Base-by-base conservation (phyloP, 805 yeast genomes). In the Yarrowia sp. region DNA sequence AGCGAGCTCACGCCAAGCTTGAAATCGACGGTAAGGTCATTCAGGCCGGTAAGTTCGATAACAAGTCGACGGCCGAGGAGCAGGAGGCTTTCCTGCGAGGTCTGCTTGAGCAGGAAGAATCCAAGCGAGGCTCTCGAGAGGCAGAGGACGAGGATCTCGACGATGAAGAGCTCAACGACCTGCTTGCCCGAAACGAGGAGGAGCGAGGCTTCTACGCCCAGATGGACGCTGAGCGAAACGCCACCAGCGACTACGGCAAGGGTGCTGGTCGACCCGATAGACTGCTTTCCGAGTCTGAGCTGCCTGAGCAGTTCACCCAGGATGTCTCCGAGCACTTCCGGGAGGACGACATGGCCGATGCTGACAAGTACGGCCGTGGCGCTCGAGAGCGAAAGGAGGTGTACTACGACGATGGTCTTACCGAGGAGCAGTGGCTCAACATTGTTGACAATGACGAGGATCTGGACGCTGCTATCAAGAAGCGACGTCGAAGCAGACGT, bases 11-110 rank as follows among this genome's bases (percentile, higher is more conserved):
- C 71, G 91, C 91, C 63, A 94, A 94, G 77, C 84, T 94, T 68
- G 98, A 94, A 74, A 93, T 94, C 74, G 99, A 94, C 77, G 98
- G 98, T 44, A 95, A 95, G 77, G 98, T 94, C 70, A 94, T 94
- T 75, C 99, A 94, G 78, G 99, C 99, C 3, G 99, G 99, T 82
- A 94, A 95, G 75, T 94, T 94, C 74, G 99, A 94, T 80, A 94
- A 94, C 77, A 94, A 94, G 77, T 91, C 97, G 1, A 95, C 98
- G 0, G 82, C 97, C 1, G 99, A 94, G 77, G 99, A 94, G 78
- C 98, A 95, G 77, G 98, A 94, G 76, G 98, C 97, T 0, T 85
- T 93, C 68, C 83, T 94, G 77, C 84, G 97, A 73, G 87, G 91
- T n/a, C 83, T 94, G 69, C 76, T 94, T 56, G 98, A 94, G 72